Base-by-base conservation (phyloP, 2,329 filamentous ascomycete species). In the Trichoderma arundinaceum region DNA sequence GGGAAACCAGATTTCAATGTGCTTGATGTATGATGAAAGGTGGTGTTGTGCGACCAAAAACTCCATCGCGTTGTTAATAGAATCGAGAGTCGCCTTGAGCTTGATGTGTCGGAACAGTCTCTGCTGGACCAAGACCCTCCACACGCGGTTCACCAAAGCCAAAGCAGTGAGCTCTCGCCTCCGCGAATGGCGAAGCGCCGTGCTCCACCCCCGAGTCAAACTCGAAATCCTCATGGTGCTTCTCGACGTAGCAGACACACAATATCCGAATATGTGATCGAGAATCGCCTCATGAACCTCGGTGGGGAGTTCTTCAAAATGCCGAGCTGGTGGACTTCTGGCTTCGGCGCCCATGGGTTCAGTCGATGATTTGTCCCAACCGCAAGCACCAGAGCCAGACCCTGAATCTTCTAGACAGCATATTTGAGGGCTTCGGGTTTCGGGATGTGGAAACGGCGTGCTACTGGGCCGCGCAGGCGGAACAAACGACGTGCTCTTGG, bases 1-100 rank as follows among this genome's bases (percentile, higher is more conserved):
- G 3, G 90, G 90, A 68, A 92, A 90, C 89, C 90, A 92, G 48
- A 92, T 82, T 76, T 92, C 90, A 66, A 92, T 84, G 72, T 92
- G 90, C 69, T 87, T 88, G 67, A 92, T 86, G 70, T 91, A 87
- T 8, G 77, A 71, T 19, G 85, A 82, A 6, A 92, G 83, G 71
- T 90, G 85, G 33, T 82, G 79, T 66, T 88, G 83, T 9, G 76
- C 69, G 15, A 78, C 75, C 69, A 92, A 90, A 80, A 89, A 92
- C 39, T 78, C 69, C 68, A 84, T 80, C 7, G 89, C 86, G 54
- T 87, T 82, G 48, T 84, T 78, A 46, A 91, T 77, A 15, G 84
- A 88, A n/a, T 85, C 82, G 43, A 85, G 79, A 0, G 89, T 91
- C 0, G 88, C 90, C 77, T 91, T 90, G 70, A 92, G 80, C 76